A percentile compares a stretch with the other conserved stretches of the same genome.
These are phyloP conservation scores for Fonsecaea pugnacius DNA, from an alignment of 2,329 filamentous ascomycete genomes.

Conservation along the genomic window DNA sequence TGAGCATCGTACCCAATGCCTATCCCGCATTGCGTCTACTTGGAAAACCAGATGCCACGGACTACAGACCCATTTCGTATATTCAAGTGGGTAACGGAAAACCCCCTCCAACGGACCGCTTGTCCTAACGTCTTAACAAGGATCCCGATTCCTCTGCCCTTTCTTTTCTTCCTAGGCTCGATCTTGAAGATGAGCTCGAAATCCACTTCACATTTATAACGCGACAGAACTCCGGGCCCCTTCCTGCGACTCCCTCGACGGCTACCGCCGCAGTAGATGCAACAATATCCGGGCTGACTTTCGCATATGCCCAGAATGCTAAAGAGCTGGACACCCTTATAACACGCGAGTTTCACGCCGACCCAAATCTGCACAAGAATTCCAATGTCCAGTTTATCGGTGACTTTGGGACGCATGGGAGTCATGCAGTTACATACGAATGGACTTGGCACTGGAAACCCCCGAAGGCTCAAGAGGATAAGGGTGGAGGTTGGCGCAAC, in stretches of 20 bases:
- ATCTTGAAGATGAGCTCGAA: conserved; percentile 86
- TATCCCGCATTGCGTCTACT: conserved; percentile 81
- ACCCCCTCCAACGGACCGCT: neutral
- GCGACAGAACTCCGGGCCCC: conserved; percentile 56
- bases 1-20: conserved; percentile 80
- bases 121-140: conserved; percentile 51
- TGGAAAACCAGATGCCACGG: conserved; percentile 72
- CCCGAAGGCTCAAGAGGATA: conserved; percentile 78
- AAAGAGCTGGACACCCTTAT: conserved; percentile 92
- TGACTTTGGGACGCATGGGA: conserved; percentile 84
- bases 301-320: conserved; percentile 81
- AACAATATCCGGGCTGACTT: conserved; percentile 84
- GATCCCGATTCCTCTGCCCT: conserved; percentile 69
- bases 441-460: conserved; percentile 98
- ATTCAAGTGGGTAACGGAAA: conserved; percentile 71
- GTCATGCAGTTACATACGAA: conserved; percentile 80
- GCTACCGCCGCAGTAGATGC: conserved; percentile 65
- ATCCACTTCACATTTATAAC: conserved; percentile 93
- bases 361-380: conserved; percentile 97
- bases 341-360: conserved; percentile 92
- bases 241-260: conserved; percentile 57
- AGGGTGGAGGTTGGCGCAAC: conserved; percentile 91
- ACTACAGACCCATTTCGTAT: conserved; percentile 81
- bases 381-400: conserved; percentile 94
- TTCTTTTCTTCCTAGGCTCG: conserved; percentile 79